phyloP scores from a whole-genome alignment of 108 stramenopile genomes.

The Skeletonema costatum region DNA sequence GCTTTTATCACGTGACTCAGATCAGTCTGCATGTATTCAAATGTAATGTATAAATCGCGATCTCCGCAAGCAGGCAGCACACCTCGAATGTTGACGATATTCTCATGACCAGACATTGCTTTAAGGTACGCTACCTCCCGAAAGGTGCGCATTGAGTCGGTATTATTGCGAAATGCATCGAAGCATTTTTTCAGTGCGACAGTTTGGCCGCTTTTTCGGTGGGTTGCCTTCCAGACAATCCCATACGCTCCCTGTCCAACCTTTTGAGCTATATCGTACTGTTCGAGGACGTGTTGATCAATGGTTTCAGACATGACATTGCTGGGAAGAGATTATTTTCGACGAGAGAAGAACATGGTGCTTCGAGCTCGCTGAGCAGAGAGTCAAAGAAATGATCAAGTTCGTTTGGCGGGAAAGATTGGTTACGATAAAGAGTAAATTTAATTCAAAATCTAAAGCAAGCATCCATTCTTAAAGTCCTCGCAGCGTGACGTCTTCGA shows the following conservation, averaged over 20 bases:
- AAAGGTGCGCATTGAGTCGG: slow-evolving; percentile 82
- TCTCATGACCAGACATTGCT: slow-evolving; percentile 74
- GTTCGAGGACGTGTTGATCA: slow-evolving; percentile 40
- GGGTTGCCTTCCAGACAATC: slow-evolving; percentile 85
- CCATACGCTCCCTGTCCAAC: slow-evolving; percentile 67
- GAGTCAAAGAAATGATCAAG: too few relatives aligned
- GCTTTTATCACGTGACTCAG: slow-evolving; percentile 88
- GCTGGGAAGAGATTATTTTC: too few relatives aligned
- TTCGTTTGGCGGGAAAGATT: too few relatives aligned
- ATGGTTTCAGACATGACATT: slow-evolving; percentile 32
- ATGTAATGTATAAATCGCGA: slow-evolving; percentile 84
- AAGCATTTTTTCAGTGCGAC: slow-evolving; percentile 92
- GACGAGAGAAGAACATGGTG: too few relatives aligned
- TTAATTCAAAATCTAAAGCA: too few relatives aligned
- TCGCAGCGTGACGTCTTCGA: too few relatives aligned
- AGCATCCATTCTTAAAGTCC: too few relatives aligned
- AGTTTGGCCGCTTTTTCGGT: slow-evolving; percentile 54
- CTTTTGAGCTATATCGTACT: slow-evolving; percentile 43
- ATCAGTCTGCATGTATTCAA: slow-evolving; percentile 89
- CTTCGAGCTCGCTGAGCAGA: too few relatives aligned
- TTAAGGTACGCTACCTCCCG: slow-evolving; percentile 86
- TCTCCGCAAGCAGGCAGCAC: slow-evolving; percentile 86
- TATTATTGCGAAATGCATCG: slow-evolving; percentile 77
- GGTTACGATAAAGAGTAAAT: too few relatives aligned
- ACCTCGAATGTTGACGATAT: slow-evolving; percentile 74